Percentiles rank a stretch among this genome's conserved stretches.
Conservation (phyloP, 208 protist species). For the Acanthamoeba royreba region DNA sequence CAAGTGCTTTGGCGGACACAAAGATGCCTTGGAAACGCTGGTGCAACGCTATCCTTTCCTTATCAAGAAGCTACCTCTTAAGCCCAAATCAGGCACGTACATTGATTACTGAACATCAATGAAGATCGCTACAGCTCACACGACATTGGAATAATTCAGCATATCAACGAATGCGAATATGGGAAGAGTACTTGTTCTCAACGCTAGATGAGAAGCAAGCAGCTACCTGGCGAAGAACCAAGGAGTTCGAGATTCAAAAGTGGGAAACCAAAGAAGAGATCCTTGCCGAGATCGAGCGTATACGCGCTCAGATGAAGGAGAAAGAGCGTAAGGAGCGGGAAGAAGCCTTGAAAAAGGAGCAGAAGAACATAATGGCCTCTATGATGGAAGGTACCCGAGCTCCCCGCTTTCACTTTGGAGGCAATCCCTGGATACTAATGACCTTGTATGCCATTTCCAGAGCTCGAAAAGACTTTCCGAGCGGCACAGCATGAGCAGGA, state of each 20-base stretch:
- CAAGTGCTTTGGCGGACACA: slow-evolving; percentile 19
- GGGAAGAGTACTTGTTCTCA: slow-evolving; percentile 14
- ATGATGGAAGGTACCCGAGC: neutral
- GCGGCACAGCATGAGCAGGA: neutral
- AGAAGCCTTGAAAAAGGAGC: neutral
- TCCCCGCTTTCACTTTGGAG: neutral
- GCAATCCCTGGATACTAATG: too few species aligned
- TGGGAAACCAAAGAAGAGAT: slow-evolving; percentile 46
- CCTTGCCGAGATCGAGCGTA: neutral
- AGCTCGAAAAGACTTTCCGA: slow-evolving; percentile 24
- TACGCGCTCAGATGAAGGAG: neutral
- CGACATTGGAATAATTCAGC: neutral
- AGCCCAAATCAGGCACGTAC: slow-evolving; percentile 23
- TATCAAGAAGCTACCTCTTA: slow-evolving; percentile 43
- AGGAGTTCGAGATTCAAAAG: slow-evolving; percentile 46
- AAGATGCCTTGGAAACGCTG: neutral
- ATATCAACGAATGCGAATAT: slow-evolving; percentile 2
- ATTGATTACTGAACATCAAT: too few species aligned
- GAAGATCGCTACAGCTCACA: too few species aligned
- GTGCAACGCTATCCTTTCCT: slow-evolving; percentile 20
- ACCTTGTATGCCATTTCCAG: neutral
- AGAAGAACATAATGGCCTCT: neutral
- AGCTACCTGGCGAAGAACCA: neutral
- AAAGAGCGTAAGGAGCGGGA: neutral
- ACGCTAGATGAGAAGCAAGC: slow-evolving; percentile 30